phyloP scores from a whole-genome alignment of 2,329 filamentous ascomycete genomes.

The Nemania abortiva region DNA sequence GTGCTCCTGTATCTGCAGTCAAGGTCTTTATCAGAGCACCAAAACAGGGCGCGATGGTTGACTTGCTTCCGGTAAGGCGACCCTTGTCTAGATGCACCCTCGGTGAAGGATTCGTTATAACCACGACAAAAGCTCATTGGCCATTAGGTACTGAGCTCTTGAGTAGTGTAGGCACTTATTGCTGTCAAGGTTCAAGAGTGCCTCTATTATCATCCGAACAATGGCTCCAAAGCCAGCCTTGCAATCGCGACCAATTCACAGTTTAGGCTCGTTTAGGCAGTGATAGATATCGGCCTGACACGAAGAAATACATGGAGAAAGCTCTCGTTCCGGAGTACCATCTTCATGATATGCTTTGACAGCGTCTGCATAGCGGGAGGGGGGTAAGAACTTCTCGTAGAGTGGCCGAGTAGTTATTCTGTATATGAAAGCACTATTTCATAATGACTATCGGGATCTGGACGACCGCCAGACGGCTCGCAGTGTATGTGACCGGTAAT shows the following conservation, averaged over 20 bases:
- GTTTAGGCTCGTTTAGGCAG: constrained; percentile 3
- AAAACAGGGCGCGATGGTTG: constrained; percentile 30
- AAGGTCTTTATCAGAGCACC: constrained; percentile 22
- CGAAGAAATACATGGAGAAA: background rate
- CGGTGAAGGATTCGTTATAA: constrained; percentile 4
- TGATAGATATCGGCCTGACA: background rate
- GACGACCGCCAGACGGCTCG: too few relatives aligned
- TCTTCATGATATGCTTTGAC: background rate
- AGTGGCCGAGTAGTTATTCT: background rate
- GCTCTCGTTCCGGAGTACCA: background rate
- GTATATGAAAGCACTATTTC: too few relatives aligned
- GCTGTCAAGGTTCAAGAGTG: background rate
- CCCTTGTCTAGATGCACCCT: constrained; percentile 28
- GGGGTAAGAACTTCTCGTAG: background rate
- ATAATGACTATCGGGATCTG: too few relatives aligned
- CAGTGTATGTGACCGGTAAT: constrained; percentile 6
- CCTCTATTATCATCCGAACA: background rate
- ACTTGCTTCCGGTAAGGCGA: constrained; percentile 36
- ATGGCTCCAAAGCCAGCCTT: constrained; percentile 3
- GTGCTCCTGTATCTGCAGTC: background rate
- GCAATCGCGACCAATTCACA: background rate
- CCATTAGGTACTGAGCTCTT: background rate
- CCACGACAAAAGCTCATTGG: constrained; percentile 16
- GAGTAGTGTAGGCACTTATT: background rate
- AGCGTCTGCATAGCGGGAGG: constrained; percentile 2